Evolutionary conservation across 1,284 basidiomycete species (phyloP).

Genomic region (Ceraceosorus guamensis): DNA sequence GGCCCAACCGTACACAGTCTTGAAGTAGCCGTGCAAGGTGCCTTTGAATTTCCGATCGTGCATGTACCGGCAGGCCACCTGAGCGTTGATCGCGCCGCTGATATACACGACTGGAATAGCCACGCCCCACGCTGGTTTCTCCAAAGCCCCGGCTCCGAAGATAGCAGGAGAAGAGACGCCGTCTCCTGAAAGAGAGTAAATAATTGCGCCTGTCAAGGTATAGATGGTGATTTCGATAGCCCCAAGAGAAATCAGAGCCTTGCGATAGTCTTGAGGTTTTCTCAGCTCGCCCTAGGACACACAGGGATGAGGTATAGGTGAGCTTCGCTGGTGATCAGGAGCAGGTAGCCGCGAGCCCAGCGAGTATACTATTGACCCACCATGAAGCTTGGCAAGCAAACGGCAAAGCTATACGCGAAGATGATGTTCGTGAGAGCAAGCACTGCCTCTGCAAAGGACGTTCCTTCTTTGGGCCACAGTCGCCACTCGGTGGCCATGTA

Average conservation of each 20-base stretch:
- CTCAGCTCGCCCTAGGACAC: slow-evolving; percentile 31
- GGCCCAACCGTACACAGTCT: slow-evolving; percentile 27
- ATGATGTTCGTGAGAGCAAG: slow-evolving; percentile 31
- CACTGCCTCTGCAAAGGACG: slow-evolving; percentile 21
- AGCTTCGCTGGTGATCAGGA: neutral
- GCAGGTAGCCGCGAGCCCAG: too few species aligned
- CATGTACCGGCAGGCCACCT: slow-evolving; percentile 28
- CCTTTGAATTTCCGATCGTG: slow-evolving; percentile 29
- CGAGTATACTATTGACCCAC: neutral
- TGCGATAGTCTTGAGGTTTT: slow-evolving; percentile 34
- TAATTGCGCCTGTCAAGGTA: slow-evolving; percentile 33
- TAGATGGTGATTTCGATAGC: slow-evolving; percentile 38
- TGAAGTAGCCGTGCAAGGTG: slow-evolving; percentile 32
- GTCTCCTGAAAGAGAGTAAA: slow-evolving; percentile 33
- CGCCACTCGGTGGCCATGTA: slow-evolving; percentile 23
- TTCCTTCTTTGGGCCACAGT: slow-evolving; percentile 22
- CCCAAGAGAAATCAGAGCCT: slow-evolving; percentile 32
- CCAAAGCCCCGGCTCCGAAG: slow-evolving; percentile 25
- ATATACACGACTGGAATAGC: slow-evolving; percentile 40
- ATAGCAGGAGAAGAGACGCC: slow-evolving; percentile 31
- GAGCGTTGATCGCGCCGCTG: slow-evolving; percentile 39
- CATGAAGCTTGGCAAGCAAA: slow-evolving; percentile 38
- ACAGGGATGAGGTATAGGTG: too few species aligned
- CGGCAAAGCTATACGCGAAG: slow-evolving; percentile 42
- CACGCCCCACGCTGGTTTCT: slow-evolving; percentile 36